phyloP scores from a whole-genome alignment of 2,329 filamentous ascomycete species.

The Curvularia hawaiiensis region DNA sequence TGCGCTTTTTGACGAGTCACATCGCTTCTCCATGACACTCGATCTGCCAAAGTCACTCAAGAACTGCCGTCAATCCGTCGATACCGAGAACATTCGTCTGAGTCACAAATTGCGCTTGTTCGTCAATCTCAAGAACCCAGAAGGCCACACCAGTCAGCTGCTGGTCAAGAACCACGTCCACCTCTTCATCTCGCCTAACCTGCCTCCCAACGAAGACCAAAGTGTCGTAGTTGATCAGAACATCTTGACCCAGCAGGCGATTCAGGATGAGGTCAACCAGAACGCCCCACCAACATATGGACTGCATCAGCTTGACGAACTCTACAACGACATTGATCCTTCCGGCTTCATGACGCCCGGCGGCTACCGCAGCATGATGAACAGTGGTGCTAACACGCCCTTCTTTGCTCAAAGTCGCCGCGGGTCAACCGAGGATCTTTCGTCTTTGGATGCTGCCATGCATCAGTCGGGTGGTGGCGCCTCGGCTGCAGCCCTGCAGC shows the following conservation, averaged over 20 bases:
- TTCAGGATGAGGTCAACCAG: slow-evolving; percentile 62
- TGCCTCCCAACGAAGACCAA: slow-evolving; percentile 86
- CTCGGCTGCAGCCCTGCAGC: slow-evolving; percentile 70
- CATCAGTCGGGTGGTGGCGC: slow-evolving; percentile 45
- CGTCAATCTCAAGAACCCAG: slow-evolving; percentile 89
- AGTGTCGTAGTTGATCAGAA: slow-evolving; percentile 61
- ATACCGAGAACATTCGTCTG: slow-evolving; percentile 87
- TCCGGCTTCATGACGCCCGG: slow-evolving; percentile 81
- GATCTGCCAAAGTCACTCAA: slow-evolving; percentile 81
- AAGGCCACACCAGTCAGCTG: slow-evolving; percentile 92
- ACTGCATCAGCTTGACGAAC: slow-evolving; percentile 83
- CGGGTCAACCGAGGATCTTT: slow-evolving; percentile 81
- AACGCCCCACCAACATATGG: slow-evolving; percentile 92
- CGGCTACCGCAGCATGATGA: slow-evolving; percentile 60
- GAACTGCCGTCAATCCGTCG: slow-evolving; percentile 86
- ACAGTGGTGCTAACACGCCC: slow-evolving; percentile 71
- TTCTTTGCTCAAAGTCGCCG: slow-evolving; percentile 72
- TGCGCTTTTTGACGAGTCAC: slow-evolving; percentile 60
- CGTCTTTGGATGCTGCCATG: slow-evolving; percentile 56
- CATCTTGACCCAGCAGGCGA: slow-evolving; percentile 46
- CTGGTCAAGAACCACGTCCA: slow-evolving; percentile 89
- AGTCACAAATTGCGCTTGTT: slow-evolving; percentile 92
- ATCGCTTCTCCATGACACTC: slow-evolving; percentile 62
- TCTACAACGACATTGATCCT: slow-evolving; percentile 86
- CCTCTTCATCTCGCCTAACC: slow-evolving; percentile 93